Base-by-base conservation (phyloP, 2,329 filamentous ascomycete genomes). In the Coleophoma cylindrospora region DNA sequence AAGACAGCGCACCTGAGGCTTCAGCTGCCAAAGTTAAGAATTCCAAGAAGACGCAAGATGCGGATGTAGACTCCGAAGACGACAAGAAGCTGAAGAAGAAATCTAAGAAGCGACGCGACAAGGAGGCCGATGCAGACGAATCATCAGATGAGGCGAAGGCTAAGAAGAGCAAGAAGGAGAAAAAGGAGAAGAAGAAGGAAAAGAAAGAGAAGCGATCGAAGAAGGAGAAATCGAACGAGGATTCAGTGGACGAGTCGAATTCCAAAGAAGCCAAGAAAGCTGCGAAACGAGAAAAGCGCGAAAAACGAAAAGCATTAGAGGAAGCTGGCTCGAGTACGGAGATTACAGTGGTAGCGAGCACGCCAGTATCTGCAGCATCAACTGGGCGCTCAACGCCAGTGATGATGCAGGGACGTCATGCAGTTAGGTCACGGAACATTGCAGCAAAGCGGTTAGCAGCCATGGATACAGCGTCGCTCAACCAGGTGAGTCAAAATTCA, bases 401-500 rank as follows among this genome's bases (percentile, higher is more conserved):
- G 32, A 74, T 75, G 51, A 71, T 66, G 53, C 70, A 68, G 66
- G 70, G 78, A 45, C 80, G 90, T 56, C 88, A 91, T 65, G 80
- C 87, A 49, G 82, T 91, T 43, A 77, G 92, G 55, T 83, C 88
- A 58, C 79, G 89, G 53, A 89, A 91, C 68, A 96, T 97, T 62
- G 86, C 86, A 50, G 89, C 94, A 61, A 97, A 97, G 74, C 84
- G 83, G 61, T 81, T 86, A 72, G 91, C 91, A 2, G 80, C 91
- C 51, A 79, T 90, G 72, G 88, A 96, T 67, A 79, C 84, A 45
- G 83, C 86, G 63, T 89, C 91, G 13, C 70, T 97, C 63, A 92
- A 91, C 66, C 91, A 96, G 83, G 88, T 91, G 71, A 67, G 73
- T 62, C 52, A 43, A 17, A 15, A 49, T 27, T 38, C 34, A 38